Percentiles rank a stretch among this genome's conserved stretches.
These are phyloP conservation scores for Scheffersomyces coipomensis DNA, from an alignment of 805 yeast species.

Conservation along the genomic window DNA sequence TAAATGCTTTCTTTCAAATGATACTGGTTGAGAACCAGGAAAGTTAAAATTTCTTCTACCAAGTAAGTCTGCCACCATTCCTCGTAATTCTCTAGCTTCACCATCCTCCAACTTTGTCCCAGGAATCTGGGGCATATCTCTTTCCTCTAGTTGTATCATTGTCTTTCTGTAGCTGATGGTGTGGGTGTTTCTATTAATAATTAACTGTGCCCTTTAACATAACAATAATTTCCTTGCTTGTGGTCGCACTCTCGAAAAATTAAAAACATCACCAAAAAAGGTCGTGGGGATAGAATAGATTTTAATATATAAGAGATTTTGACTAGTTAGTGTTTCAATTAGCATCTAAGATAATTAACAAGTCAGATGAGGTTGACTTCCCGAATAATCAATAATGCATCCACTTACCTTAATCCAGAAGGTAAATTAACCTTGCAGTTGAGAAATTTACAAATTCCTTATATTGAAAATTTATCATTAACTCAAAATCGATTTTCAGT, in stretches of 20 bases:
- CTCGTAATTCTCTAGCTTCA: conserved; percentile 64
- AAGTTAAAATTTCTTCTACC: conserved; percentile 56
- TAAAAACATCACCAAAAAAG: neutral
- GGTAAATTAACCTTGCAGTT: conserved; percentile 34
- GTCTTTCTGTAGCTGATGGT: too few relatives aligned
- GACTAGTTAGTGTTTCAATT: too few relatives aligned
- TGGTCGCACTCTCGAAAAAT: too few relatives aligned
- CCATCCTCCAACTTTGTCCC: conserved; percentile 76
- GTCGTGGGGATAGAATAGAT: too few relatives aligned
- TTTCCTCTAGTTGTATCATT: conserved; percentile 38
- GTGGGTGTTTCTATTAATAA: too few relatives aligned
- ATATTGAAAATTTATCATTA: conserved; percentile 33
- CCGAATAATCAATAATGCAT: conserved; percentile 27
- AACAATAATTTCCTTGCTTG: too few relatives aligned
- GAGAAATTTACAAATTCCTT: conserved; percentile 29
- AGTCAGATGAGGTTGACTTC: conserved; percentile 41
- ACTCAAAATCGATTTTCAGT: conserved; percentile 40
- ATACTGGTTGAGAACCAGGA: conserved; percentile 95
- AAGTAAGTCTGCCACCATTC: conserved; percentile 64
- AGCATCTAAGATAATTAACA: too few relatives aligned
- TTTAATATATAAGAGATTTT: too few relatives aligned
- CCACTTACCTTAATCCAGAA: conserved; percentile 31
- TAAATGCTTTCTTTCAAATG: conserved; percentile 77
- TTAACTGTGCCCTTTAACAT: too few relatives aligned
- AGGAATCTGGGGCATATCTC: conserved; percentile 80